Evolutionary conservation across 208 protist species (phyloP).

Genomic region (Crithidia acanthocephali): DNA sequence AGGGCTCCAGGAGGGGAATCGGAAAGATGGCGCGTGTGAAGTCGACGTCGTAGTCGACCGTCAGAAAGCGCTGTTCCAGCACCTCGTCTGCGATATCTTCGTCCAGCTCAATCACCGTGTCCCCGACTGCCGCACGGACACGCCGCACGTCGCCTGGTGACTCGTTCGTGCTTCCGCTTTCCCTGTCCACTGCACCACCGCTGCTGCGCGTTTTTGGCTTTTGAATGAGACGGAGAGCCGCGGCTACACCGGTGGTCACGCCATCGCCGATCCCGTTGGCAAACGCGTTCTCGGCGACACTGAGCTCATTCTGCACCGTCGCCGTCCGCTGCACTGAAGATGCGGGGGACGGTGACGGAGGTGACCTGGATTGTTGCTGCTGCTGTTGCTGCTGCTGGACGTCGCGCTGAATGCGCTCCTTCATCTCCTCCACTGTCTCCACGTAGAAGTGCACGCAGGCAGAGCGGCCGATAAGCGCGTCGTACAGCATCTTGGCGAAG

Average conservation of each 20-base stretch:
- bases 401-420: conserved; percentile 67
- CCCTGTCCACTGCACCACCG: too few species aligned
- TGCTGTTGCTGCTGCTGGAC: conserved; percentile 23
- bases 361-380: background rate
- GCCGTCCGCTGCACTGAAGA: too few species aligned
- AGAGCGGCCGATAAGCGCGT: conserved; percentile 71
- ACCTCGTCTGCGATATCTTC: conserved; percentile 44
- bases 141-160: too few species aligned
- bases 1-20: conserved; percentile 55
- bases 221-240: background rate
- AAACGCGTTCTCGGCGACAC: background rate
- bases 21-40: conserved; percentile 88
- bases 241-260: background rate
- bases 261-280: background rate
- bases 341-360: background rate
- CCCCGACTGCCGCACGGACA: conserved; percentile 36
- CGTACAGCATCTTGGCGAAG: conserved; percentile 82
- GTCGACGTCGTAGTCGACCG: conserved; percentile 87
- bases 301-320: background rate
- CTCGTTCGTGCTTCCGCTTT: background rate
- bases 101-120: conserved; percentile 49
- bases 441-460: conserved; percentile 75
- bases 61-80: conserved; percentile 69
- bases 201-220: background rate
- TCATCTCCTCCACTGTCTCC: conserved; percentile 77